Conservation (phyloP, 306 rosid genomes). For the Rosa multiflora region DNA sequence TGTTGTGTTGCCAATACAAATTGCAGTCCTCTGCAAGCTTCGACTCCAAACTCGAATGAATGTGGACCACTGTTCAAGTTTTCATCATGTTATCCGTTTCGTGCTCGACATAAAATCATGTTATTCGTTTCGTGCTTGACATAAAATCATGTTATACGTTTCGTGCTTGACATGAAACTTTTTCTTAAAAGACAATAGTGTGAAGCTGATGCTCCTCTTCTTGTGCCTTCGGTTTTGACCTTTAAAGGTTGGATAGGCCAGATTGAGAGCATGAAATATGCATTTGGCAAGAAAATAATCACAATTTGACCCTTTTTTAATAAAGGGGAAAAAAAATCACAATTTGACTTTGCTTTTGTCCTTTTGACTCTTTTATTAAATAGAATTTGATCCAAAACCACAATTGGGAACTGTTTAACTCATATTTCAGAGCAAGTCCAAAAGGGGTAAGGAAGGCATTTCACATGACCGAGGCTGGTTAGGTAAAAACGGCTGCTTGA, state of each 20-base stretch:
- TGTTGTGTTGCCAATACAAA: not conserved
- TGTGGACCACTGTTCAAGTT: not conserved
- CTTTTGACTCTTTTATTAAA: not conserved
- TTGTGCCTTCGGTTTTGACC: not conserved
- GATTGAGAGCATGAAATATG: too few relatives aligned
- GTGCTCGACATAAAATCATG: not conserved
- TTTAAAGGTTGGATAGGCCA: not conserved
- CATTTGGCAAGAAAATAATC: not conserved
- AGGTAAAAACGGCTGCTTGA: constrained; percentile 23
- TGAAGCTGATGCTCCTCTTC: not conserved
- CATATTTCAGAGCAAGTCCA: not conserved
- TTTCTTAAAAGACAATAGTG: not conserved
- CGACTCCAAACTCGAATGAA: not conserved
- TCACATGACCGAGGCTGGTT: not conserved
- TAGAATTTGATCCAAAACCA: too few relatives aligned
- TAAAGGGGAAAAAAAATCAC: not conserved
- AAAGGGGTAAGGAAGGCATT: constrained; percentile 28
- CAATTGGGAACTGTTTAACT: not conserved
- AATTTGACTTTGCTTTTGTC: not conserved
- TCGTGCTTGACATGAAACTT: too few relatives aligned
- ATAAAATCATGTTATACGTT: not conserved
- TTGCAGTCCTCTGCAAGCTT: not conserved
- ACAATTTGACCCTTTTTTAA: not conserved
- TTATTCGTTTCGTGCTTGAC: not conserved
- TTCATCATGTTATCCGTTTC: not conserved